Evolutionary conservation across 2,329 filamentous ascomycete species (phyloP).

Genomic region (Cylindrodendrum hubeiense): DNA sequence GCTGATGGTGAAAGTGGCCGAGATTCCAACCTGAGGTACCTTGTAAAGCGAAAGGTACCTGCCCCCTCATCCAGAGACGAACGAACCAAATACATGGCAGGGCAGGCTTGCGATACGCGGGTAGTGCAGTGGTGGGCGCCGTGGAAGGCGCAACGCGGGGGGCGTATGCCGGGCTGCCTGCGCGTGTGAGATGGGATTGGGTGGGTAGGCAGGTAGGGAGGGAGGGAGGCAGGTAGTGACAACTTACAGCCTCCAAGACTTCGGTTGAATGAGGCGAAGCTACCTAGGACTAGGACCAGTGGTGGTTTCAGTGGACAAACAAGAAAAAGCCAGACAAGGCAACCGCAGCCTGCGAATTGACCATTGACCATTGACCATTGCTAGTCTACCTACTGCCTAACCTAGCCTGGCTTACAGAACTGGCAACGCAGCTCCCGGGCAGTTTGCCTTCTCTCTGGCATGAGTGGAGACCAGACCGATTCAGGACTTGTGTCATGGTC

Average conservation of each 20-base stretch:
- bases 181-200: background rate
- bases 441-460: background rate
- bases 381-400: background rate
- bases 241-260: background rate
- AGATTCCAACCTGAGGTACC: constrained; percentile 11
- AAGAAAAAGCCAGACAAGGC: background rate
- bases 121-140: background rate
- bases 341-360: background rate
- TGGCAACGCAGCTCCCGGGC: too few relatives aligned
- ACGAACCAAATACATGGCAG: background rate
- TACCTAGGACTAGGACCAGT: too few relatives aligned
- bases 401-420: background rate
- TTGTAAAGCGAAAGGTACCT: background rate
- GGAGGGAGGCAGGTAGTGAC: background rate
- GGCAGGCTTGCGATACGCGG: background rate
- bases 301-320: background rate
- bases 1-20: background rate
- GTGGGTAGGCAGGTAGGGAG: background rate
- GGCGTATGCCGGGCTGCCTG: background rate
- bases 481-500: too few relatives aligned
- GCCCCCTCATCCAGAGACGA: background rate
- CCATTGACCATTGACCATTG: background rate
- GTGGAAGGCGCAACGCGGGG: background rate
- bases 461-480: background rate
- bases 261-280: background rate